phyloP scores from a whole-genome alignment of 495 filamentous ascomycete species.

The Aspergillus panamensis region DNA sequence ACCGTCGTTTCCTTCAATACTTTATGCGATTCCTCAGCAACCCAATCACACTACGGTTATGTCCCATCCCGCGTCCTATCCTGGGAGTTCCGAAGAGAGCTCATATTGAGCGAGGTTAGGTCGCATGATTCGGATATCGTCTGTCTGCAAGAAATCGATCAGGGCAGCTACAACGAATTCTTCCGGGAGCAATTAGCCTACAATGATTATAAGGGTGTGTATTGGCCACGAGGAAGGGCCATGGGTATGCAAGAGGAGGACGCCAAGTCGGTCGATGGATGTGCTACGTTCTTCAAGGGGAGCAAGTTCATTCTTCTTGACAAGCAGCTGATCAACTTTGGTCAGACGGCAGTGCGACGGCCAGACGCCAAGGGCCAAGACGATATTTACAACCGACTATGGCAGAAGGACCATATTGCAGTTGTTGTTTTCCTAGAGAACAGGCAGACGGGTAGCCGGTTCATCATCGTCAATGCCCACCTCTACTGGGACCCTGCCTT shows the following conservation, averaged over 20 bases:
- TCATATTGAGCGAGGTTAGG: slow-evolving; percentile 75
- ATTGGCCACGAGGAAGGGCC: slow-evolving; percentile 79
- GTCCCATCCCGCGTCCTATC: slow-evolving; percentile 70
- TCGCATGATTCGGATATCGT: slow-evolving; percentile 82
- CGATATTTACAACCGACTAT: slow-evolving; percentile 95
- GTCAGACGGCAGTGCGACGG: slow-evolving; percentile 84
- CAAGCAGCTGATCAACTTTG: slow-evolving; percentile 89
- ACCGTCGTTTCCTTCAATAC: slow-evolving; percentile 90
- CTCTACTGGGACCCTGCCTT: slow-evolving; percentile 89
- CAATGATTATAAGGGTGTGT: slow-evolving; percentile 87
- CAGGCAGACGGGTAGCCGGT: slow-evolving; percentile 73
- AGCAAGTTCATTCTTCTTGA: slow-evolving; percentile 89
- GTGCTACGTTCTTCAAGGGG: slow-evolving; percentile 92
- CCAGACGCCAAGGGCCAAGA: slow-evolving; percentile 93
- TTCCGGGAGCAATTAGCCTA: slow-evolving; percentile 79
- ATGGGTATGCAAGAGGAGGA: slow-evolving; percentile 90
- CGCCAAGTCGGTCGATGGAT: slow-evolving; percentile 83
- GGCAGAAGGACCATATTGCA: slow-evolving; percentile 96
- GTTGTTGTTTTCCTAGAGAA: slow-evolving; percentile 90
- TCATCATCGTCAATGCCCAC: slow-evolving; percentile 92
- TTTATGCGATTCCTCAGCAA: slow-evolving; percentile 88
- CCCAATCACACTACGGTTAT: slow-evolving; percentile 79
- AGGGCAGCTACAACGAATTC: slow-evolving; percentile 83
- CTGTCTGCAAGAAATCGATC: slow-evolving; percentile 89
- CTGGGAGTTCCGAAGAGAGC: slow-evolving; percentile 81